Base-by-base conservation (phyloP, 306 rosid genomes). In the Adenanthera pavonina region DNA sequence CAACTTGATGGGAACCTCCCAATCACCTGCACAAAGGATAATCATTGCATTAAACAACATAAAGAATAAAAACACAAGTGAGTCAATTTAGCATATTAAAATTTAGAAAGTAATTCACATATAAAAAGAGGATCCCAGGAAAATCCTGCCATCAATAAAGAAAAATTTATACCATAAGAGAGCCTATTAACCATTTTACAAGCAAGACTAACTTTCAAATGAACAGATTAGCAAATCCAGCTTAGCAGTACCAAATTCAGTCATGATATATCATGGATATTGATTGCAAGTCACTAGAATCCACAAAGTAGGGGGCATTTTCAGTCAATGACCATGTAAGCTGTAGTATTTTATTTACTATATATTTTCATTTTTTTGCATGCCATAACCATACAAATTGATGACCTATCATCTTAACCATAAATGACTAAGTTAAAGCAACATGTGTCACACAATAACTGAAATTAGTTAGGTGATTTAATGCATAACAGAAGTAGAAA, bases 1-100 rank as follows among this genome's bases (percentile, higher is more conserved):
- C 90, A 93, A 88, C 90, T 85, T 87, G 78, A 81, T 79, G 69
- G 99, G 94, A 17, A 3, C 83, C 85, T 81, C 86, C 86, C 84
- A 77, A 56, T 88, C 75, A 83, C 84, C 97, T 91, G 74, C 76
- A 25, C 30, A 25, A 25, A 25, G 66, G 69, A 80, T 52, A 47
- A 76, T 34, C 82, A 66, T 78, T 84, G 81, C 85, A 75, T 77
- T 69, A 11, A 48, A 47, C 46, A 48, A 20, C 38, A 51, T 20
- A 47, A 66, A 74, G 4, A 73, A 47, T 66, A 43, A 49, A 4
- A 40, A 4, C 17, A 43, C 5, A 69, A 12, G 56, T 44, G 13
- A 67, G 61, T 4, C n/a, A 46, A 56, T 19, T 77, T 54, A 72
- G 56, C 75, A 56, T 34, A 51, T n/a, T 35, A 73, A 85, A 72